Evolutionary conservation across 192 early-diverging fungal genomes (phyloP), one percentile per base, ranked within the genome.

Genomic region (Coemansia guatemalensis): DNA sequence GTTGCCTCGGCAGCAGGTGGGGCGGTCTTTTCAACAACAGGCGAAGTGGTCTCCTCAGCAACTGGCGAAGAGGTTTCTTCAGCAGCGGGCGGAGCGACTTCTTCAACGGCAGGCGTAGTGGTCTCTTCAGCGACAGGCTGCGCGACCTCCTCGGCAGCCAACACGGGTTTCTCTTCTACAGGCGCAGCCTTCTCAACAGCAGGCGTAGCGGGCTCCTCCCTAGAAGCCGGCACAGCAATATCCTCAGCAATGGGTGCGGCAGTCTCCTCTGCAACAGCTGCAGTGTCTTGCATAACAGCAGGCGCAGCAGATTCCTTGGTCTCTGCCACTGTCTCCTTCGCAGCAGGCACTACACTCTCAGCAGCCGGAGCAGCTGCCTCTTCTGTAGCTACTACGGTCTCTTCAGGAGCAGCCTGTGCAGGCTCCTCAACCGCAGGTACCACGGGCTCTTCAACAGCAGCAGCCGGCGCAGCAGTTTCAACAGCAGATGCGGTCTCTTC

Each of bases 1-100:
- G 3, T 8, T 1, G 32, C 55, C 12, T 29, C 62, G 24, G 41
- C 21, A 30, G 41, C 18, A 47, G 56, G 44, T 11, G 62, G 18
- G 12, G n/a, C 63, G 11, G 33, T 35, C 17, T 72, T 35, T 23
- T 58, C 29, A 25, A 22, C 41, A n/a, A n/a, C n/a, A n/a, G n/a
- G n/a, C n/a, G n/a, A n/a, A n/a, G n/a, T n/a, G n/a, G n/a, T n/a
- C n/a, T n/a, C n/a, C n/a, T n/a, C n/a, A n/a, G n/a, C n/a, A n/a
- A n/a, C n/a, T n/a, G n/a, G n/a, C 53, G 22, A 29, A 9, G 44
- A 26, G 20, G 58, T 33, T 1, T 49, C 55, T 8, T 29, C 62
- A 30, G 41, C 21, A 30, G 41, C 18, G 32, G 56, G 44, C 7
- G 62, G 18, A 18, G 33, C 56, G 18, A 29, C 0, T 32, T 56